Evolutionary conservation across 148 eudicot genomes (phyloP).

Genomic region (Camellia granthamiana): DNA sequence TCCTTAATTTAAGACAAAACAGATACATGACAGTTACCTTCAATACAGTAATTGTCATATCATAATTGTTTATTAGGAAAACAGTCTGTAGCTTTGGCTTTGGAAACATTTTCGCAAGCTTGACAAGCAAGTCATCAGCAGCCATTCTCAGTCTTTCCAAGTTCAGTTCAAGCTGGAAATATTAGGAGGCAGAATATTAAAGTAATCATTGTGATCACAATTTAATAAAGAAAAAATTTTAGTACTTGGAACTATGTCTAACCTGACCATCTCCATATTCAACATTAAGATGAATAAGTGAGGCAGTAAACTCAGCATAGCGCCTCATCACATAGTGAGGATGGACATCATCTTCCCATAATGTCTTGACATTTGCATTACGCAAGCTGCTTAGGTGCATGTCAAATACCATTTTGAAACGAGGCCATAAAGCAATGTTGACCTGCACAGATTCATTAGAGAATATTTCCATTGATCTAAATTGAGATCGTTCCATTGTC

Average conservation of each 20-base stretch:
- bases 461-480: not conserved
- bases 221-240: not conserved
- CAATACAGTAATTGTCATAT: slow-evolving; percentile 86
- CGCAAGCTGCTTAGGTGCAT: slow-evolving; percentile 90
- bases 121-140: slow-evolving; percentile 79
- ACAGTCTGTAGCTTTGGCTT: slow-evolving; percentile 80
- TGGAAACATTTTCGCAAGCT: slow-evolving; percentile 72
- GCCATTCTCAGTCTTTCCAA: slow-evolving; percentile 94
- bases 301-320: slow-evolving; percentile 96
- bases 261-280: slow-evolving; percentile 99
- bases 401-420: slow-evolving; percentile 97
- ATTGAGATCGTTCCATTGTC: not conserved
- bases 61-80: slow-evolving; percentile 94
- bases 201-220: not conserved
- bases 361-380: slow-evolving; percentile 73
- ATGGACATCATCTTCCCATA: slow-evolving; percentile 99
- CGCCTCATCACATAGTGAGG: slow-evolving; percentile 98
- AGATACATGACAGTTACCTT: slow-evolving; percentile 40
- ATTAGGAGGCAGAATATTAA: slow-evolving; percentile 14
- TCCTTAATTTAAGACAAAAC: not conserved
- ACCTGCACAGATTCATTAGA: slow-evolving; percentile 50
- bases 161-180: slow-evolving; percentile 86
- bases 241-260: slow-evolving; percentile 7
- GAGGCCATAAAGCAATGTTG: slow-evolving; percentile 93
- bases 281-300: slow-evolving; percentile 85